Evolutionary conservation across 192 early-diverging fungal genomes (phyloP), one percentile per base, ranked within the genome.

Genomic region (Coemansia sp.): DNA sequence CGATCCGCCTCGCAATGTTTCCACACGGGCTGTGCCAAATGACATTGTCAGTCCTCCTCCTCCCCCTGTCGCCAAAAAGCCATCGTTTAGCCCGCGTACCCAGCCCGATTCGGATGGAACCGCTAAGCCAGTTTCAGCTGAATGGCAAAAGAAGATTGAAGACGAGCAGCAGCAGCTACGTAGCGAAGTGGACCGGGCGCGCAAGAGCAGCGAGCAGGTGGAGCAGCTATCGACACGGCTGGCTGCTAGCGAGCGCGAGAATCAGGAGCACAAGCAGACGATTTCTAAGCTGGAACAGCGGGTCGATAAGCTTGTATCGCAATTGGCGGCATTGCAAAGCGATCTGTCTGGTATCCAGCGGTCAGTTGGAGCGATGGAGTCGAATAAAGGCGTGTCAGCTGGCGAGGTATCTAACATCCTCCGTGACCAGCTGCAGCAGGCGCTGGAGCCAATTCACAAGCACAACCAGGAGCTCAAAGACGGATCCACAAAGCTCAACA

Each of bases 121-220:
- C 23, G 23, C 23, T 4, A 26, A 26, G 23, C 23, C 23, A 13
- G 56, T 67, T 0, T 59, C 72, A 0, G 21, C 55, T 7, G 72
- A 76, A 50, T 76, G 72, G 72, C 61, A 76, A 43, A 64, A 44
- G 48, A 66, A 69, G 63, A 56, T 69, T 21, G 66, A 76, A 18
- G 59, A 62, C 16, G 72, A 76, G 55, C 72, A 69, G 37, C 16
- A 50, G 20, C 61, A 54, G 12, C 47, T 76, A 55, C 72, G 72
- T 16, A 50, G 43, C 42, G 67, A 65, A 14, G 14, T 62, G 5
- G 61, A 69, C 15, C 53, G 51, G 8, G 58, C 62, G 2, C 50
- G 41, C 36, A 57, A 61, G 39, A 38, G 26, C 19, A 39, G 40
- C 44, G 65, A 68, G 33, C 57, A 56, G 10, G 54, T 54, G 5